Percentiles rank a stretch among this genome's conserved stretches.
These are phyloP conservation scores for Saccharomycopsis sp. DNA, from an alignment of 805 yeast species.

Conservation along the genomic window DNA sequence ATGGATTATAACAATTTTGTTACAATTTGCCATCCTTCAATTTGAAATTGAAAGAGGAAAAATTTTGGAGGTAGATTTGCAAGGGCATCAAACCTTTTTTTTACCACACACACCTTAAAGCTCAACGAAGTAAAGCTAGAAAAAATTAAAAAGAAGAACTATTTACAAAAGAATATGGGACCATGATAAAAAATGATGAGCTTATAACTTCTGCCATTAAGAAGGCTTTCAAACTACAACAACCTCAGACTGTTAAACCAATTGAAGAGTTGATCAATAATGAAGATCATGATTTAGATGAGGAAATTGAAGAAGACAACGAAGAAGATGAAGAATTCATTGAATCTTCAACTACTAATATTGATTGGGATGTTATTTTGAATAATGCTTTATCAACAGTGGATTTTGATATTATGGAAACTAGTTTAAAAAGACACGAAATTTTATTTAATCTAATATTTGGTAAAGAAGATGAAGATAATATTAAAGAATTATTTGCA, in stretches of 20 bases:
- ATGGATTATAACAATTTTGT: no score
- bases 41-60: no score
- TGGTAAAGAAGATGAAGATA: background rate
- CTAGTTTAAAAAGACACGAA: conserved; percentile 8
- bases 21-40: no score
- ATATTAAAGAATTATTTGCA: background rate
- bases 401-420: conserved; percentile 13
- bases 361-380: conserved; percentile 13
- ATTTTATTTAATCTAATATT: conserved; percentile 2
- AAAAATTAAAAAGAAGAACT: no score
- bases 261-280: no score
- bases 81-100: no score
- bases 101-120: no score
- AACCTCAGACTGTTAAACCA: background rate
- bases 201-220: background rate
- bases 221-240: background rate
- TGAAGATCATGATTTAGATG: conserved; percentile 12
- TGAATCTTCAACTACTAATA: background rate
- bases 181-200: background rate
- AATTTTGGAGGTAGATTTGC: no score
- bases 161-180: no score
- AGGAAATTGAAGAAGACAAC: no score
- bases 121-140: no score
- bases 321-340: background rate
- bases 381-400: conserved; percentile 8